Base-by-base conservation (phyloP, 805 yeast species). In the Candida caryicola region DNA sequence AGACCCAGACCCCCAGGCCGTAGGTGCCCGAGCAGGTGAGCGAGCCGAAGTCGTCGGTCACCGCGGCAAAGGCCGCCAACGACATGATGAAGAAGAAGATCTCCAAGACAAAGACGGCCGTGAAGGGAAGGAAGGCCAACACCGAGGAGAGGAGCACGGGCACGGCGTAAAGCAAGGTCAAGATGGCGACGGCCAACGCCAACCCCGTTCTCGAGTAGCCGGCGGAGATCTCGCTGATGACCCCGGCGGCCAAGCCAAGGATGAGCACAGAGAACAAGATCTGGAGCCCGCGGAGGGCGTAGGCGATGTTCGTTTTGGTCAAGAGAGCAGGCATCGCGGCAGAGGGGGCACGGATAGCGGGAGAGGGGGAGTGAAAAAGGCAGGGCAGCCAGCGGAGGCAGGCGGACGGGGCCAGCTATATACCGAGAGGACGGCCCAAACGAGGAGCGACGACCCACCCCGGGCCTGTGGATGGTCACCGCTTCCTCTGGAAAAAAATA, bases 61-160 rank as follows among this genome's bases (percentile, higher is more conserved):
- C 27, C 2, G 28, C 41, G 4, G 55, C 61, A 46, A 57, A 56
- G 3, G 51, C 37, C 2, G 52, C 48, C 23, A 56, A 44, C 59
- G 58, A 57, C 18, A 57, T 42, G 4, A 54, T 41, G 37, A 46
- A 44, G 29, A 56, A 32, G 3, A 47, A 21, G 7, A 29, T 18
- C 33, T 57, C 62, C 4, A 29, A 23, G 10, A 45, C 29, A n/a
- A 53, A 37, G 2, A 50, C 15, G 3, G 31, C 43, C 5, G 46
- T 21, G 12, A 43, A 30, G 4, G 51, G 52, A 8, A 51, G 26
- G 5, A 34, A 13, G 6, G 18, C n/a, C 30, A 37, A 44, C 4
- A 41, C 23, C 1, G 28, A n/a, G 4, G 51, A 51, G 5, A 45
- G 17, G 4, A 48, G 33, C 8, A 30, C 12, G 4, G 29, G 34